Base-by-base conservation (phyloP, 306 rosid genomes). In the Oxytropis ochrocephala region DNA sequence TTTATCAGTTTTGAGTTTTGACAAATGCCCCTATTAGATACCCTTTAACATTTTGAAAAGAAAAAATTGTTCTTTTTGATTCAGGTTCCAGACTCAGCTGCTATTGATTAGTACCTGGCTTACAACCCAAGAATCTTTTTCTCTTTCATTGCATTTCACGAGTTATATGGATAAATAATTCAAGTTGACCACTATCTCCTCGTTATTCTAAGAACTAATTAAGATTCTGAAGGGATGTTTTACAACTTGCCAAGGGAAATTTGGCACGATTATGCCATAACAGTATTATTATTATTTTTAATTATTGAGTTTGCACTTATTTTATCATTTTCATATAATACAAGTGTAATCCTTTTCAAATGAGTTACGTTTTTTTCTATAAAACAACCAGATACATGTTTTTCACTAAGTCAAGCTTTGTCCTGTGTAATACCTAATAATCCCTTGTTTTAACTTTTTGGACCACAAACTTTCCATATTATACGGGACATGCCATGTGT, bases 391-490 rank as follows among this genome's bases (percentile, higher is more conserved):
- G 18, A 48, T 33, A 1, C 35, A 3, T 12, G 19, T 50, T 13
- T 32, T 13, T 2, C 11, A 14, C 67, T 6, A 67, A 48, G 51
- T 66, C 12, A n/a, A 16, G 49, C 11, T 60, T 35, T 59, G 41
- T 46, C 24, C 19, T 0, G 36, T 64, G 49, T 43, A 56, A 69
- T 61, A 54, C 44, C 43, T 46, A 72, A 69, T 16, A 48, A 63
- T 13, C 65, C 43, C 7, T 11, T 56, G 27, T 21, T 21, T 21
- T 21, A 21, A 21, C 27, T 61, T 55, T 30, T 54, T 78, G 81
- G 81, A 81, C 83, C 85, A 78, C 83, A 50, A 38, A 41, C 47
- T 54, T 56, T 44, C 75, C 74, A 35, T 42, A 58, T 10, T 27
- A 39, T 53, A 36, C 1, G 49, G 4, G 62, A 70, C 59, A 62